Base-by-base conservation (phyloP, 805 yeast species). In the Torulaspora quercuum region DNA sequence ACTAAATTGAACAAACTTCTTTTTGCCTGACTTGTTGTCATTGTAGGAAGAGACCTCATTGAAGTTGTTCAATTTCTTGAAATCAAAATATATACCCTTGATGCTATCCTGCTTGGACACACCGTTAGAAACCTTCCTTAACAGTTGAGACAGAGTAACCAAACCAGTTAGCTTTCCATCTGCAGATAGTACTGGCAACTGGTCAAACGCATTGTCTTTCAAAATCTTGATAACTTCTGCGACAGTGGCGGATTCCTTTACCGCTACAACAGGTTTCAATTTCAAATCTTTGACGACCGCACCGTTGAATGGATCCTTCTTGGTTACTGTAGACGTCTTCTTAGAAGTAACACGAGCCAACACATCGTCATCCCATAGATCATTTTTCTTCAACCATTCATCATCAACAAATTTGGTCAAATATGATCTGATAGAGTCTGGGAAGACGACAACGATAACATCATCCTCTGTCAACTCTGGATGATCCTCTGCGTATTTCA, bases 321-420 rank as follows among this genome's bases (percentile, higher is more conserved):
- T 63, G 13, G 67, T 53, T 8, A 33, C 30, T 9, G 44, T 46
- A 28, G 63, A 54, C 8, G 61, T 48, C 42, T 59, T 59, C 44
- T 57, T 55, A 5, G 52, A 44, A 35, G 57, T 52, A 21, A 61
- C 57, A 34, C 61, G 61, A 28, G 55, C 61, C 37, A 62, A 59
- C 37, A 72, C 60, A 37, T 70, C 65, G 35, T 72, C 72, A 46
- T 76, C 84, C 47, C 81, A 75, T 55, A 86, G 79, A 3, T 83
- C 82, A 58, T 85, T 83, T 51, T 76, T 76, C 58, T 72, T 74
- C 82, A 85, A 78, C 95, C 95, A 85, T 63, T 84, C 94, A 53
- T 86, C 94, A 59, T 85, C 94, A 24, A 84, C 90, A 56, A 85
- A 85, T 66, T 85, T 85, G 46, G 92, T 78, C 63, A 85, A 71